Percentiles rank a stretch among this genome's conserved stretches.
Evolutionary conservation across 768 basidiomycete genomes (phyloP).

Genomic region (Suillus subalutaceus): DNA sequence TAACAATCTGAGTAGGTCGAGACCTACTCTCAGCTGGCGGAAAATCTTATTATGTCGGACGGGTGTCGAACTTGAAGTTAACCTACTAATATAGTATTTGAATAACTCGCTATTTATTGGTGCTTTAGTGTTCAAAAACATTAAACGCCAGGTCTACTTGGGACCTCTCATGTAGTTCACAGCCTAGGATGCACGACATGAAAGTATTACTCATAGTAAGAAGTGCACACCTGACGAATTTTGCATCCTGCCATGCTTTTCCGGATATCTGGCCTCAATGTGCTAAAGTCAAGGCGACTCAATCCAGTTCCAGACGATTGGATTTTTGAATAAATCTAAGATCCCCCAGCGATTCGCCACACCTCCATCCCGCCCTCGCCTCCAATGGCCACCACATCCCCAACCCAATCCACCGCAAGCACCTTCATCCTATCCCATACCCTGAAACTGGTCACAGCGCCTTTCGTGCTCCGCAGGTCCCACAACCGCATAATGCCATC

Average conservation of each 20-base stretch:
- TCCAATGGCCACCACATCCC: slow-evolving; percentile 57
- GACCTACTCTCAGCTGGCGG: no score
- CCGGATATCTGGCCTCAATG: slow-evolving; percentile 40
- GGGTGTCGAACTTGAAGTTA: no score
- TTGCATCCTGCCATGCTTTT: neutral
- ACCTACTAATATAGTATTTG: no score
- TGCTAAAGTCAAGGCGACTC: neutral
- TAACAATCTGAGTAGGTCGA: no score
- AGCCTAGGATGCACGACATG: neutral
- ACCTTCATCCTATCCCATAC: slow-evolving; percentile 66
- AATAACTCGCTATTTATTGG: neutral
- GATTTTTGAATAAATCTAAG: slow-evolving; percentile 12
- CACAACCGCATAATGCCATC: slow-evolving; percentile 79
- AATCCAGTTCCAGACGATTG: neutral
- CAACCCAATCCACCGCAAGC: slow-evolving; percentile 58
- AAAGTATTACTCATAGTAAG: neutral
- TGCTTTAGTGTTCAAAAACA: neutral
- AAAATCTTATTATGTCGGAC: no score
- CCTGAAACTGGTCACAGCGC: slow-evolving; percentile 65
- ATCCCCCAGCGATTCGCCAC: slow-evolving; percentile 53
- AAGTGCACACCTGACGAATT: neutral
- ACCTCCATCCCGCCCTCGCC: slow-evolving; percentile 69
- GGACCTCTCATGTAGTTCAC: neutral
- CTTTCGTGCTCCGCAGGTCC: slow-evolving; percentile 74
- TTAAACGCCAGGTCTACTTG: neutral